Conservation (phyloP, 192 early-diverging fungal genomes). For the Paraglomus brasilianum region DNA sequence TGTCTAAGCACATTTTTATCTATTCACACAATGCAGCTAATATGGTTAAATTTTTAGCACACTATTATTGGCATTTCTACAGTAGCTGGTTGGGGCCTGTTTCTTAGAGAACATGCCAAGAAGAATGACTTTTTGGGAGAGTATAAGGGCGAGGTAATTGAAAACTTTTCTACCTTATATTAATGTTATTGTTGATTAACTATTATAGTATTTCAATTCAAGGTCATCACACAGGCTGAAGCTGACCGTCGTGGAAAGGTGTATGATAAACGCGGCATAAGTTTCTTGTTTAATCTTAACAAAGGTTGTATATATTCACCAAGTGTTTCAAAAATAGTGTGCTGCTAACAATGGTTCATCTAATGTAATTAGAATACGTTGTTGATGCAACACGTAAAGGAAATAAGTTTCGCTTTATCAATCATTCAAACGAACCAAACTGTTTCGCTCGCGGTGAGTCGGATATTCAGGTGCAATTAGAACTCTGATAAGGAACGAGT, state of each 20-base stretch:
- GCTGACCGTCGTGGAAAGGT: conserved; percentile 29
- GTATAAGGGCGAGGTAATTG: conserved; percentile 30
- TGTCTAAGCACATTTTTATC: no score
- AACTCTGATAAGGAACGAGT: no score
- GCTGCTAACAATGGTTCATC: no score
- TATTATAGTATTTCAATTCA: not conserved
- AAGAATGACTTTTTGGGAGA: conserved; percentile 31
- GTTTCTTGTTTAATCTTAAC: conserved; percentile 32
- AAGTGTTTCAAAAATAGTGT: no score
- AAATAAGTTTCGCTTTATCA: conserved; percentile 31
- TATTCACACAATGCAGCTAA: no score
- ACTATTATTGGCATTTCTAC: conserved; percentile 25
- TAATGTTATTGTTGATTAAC: no score
- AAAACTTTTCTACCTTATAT: not conserved
- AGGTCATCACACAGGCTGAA: conserved; percentile 25
- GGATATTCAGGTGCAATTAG: no score
- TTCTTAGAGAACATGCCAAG: conserved; percentile 23
- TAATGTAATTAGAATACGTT: conserved; percentile 16
- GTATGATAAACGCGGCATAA: conserved; percentile 24
- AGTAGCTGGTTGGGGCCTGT: conserved; percentile 31
- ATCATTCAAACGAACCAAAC: conserved; percentile 31
- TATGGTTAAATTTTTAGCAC: conserved; percentile 5
- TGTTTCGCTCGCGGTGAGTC: conserved; percentile 21
- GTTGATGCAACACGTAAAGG: conserved; percentile 31
- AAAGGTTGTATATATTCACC: conserved; percentile 14